Conservation (phyloP, 257 asterid species). For the Solanum dulcamara region DNA sequence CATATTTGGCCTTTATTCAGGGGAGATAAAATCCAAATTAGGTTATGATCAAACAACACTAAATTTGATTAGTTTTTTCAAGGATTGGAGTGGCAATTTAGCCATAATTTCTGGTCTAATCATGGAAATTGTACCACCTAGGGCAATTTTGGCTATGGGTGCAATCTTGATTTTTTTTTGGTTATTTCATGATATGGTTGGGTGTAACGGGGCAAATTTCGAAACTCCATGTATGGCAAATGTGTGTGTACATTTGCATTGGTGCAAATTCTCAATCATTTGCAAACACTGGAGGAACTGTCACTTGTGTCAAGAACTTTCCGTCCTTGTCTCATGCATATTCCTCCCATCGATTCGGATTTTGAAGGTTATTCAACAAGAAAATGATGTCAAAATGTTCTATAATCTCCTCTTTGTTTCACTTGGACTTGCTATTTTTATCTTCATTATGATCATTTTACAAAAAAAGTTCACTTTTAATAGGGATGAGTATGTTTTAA, state of each 20-base stretch:
- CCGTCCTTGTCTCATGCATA: conserved; percentile 36
- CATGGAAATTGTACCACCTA: conserved; percentile 45
- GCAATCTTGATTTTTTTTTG: conserved; percentile 30
- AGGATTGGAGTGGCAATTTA: conserved; percentile 48
- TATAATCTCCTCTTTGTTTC: conserved; percentile 25
- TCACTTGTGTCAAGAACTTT: conserved; percentile 55
- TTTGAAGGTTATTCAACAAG: conserved; percentile 16
- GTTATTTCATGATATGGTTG: conserved; percentile 59
- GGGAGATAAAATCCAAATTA: conserved; percentile 29
- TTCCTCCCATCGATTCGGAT: conserved; percentile 28
- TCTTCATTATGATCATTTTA: conserved; percentile 20
- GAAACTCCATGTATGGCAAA: conserved; percentile 47
- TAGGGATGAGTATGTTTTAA: background rate
- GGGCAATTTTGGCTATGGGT: conserved; percentile 45
- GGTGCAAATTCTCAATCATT: conserved; percentile 59
- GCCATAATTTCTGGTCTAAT: conserved; percentile 43
- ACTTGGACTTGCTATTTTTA: conserved; percentile 25
- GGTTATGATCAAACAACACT: conserved; percentile 57
- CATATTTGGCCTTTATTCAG: conserved; percentile 54
- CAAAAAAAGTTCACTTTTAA: conserved; percentile 7
- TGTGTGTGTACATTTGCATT: conserved; percentile 43
- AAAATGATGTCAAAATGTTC: conserved; percentile 26
- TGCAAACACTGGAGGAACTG: conserved; percentile 44
- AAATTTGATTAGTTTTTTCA: conserved; percentile 43
- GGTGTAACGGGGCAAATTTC: conserved; percentile 22